These are phyloP conservation scores for Fusarium xylarioides DNA, from an alignment of 2,329 filamentous ascomycete species.

Conservation along the genomic window DNA sequence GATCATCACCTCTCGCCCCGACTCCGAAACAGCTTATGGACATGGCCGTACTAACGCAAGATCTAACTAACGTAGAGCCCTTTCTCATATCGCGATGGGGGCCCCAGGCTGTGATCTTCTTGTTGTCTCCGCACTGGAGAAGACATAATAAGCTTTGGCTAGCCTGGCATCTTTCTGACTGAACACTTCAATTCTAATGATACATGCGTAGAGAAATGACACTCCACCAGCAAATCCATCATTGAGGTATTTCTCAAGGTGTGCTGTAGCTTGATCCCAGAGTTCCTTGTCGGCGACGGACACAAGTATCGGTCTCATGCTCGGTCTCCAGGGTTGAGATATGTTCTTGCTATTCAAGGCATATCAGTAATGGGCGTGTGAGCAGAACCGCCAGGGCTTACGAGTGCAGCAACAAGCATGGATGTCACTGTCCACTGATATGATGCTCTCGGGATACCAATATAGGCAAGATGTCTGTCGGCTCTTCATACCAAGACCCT, in stretches of 20 bases:
- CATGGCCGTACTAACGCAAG: neutral
- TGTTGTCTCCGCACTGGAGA: constrained; percentile 16
- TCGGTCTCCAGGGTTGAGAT: neutral
- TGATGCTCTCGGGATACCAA: constrained; percentile 19
- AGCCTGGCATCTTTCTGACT: constrained; percentile 17
- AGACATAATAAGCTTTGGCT: constrained; percentile 27
- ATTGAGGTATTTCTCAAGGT: neutral
- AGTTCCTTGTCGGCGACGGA: constrained; percentile 7
- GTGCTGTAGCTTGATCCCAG: constrained; percentile 6
- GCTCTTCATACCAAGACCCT: neutral
- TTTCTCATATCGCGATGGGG: neutral
- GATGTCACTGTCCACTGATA: neutral
- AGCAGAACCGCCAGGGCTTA: constrained; percentile 2
- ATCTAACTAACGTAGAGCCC: neutral
- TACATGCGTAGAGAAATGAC: neutral
- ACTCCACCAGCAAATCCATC: neutral
- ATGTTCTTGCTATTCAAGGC: neutral
- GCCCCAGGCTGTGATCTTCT: neutral
- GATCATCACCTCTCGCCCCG: neutral
- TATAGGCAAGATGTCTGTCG: neutral
- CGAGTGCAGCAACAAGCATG: neutral
- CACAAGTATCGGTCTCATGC: neutral
- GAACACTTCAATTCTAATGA: neutral
- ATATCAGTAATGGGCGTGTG: neutral
- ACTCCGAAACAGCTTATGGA: neutral